Base-by-base conservation (phyloP, 1,284 basidiomycete genomes). In the Rhizoctonia solani region DNA sequence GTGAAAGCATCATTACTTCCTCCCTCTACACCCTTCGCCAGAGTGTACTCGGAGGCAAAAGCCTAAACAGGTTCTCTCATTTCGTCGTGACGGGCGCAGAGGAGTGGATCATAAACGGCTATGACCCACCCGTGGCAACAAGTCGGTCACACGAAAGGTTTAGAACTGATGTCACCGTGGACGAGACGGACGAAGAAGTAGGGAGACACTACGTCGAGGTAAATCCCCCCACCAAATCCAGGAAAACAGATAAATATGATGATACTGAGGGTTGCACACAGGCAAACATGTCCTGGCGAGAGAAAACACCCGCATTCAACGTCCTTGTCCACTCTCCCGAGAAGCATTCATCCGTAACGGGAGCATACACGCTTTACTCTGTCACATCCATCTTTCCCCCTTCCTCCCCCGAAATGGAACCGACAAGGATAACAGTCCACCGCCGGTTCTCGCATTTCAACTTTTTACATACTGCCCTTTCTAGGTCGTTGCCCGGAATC, bases 11-110 rank as follows among this genome's bases (percentile, higher is more conserved):
- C 30, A 30, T 66, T 29, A 66, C 87, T 69, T 85, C 89, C 70
- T 87, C 69, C 34, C 69, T 73, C 27, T 69, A 88, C 1, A 89
- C 83, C 75, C 87, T 90, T 72, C 79, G 86, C 4, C 83, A 85
- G 54, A 87, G 84, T 70, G 79, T 92, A 0, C 82, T 93, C 0
- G 86, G 90, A 25, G 88, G 89, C 4, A 89, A 87, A 76, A 85
- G 83, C 54, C 77, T 93, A 66, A 92, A 93, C 74, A 82, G 91
- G 19, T 93, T 93, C 77, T 90, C 89, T 0, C 87, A 82, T 70
- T 93, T 93, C 74, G 92, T 93, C 21, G 90, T 88, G 1, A 90
- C 87, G 69, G 91, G 92, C 42, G 91, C 90, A 5, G 92, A 93
- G 74, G 87, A 87, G 67, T 92, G 86, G 78, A 81, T 92, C 4